phyloP scores from a whole-genome alignment of 352 stramenopile genomes.

The Phytophthora gonapodyides region DNA sequence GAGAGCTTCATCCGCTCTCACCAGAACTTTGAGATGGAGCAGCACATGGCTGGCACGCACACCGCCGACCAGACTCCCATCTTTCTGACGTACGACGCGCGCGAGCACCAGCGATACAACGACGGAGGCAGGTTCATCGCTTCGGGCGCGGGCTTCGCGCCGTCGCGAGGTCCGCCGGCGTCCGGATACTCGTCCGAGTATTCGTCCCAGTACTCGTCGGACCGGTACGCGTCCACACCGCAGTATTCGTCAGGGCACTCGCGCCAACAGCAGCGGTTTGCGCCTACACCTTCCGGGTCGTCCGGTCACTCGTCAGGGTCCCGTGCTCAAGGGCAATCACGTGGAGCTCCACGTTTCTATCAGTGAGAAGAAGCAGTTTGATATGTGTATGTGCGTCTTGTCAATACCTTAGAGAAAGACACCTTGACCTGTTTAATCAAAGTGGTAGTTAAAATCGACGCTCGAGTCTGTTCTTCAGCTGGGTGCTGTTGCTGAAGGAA shows the following conservation, averaged over 20 bases:
- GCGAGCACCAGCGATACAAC: slow-evolving; percentile 22
- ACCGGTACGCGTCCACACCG: slow-evolving; percentile 22
- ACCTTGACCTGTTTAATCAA: too few species aligned
- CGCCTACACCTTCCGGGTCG: slow-evolving; percentile 23
- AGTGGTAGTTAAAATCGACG: too few species aligned
- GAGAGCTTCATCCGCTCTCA: slow-evolving; percentile 35
- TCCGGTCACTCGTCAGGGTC: slow-evolving; percentile 25
- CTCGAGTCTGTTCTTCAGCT: too few species aligned
- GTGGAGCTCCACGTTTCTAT: slow-evolving; percentile 25
- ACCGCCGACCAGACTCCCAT: slow-evolving; percentile 19
- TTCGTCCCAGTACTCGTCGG: slow-evolving; percentile 21
- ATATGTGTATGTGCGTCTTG: slow-evolving; percentile 26
- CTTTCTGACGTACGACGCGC: slow-evolving; percentile 33
- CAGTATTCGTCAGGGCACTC: slow-evolving; percentile 18
- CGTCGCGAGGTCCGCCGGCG: slow-evolving; percentile 11
- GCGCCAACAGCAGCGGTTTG: slow-evolving; percentile 13
- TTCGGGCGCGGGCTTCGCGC: slow-evolving; percentile 24
- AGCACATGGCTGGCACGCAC: slow-evolving; percentile 15
- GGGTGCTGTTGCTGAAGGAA: too few species aligned
- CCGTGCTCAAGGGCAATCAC: slow-evolving; percentile 25
- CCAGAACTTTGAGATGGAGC: slow-evolving; percentile 26
- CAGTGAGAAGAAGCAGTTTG: slow-evolving; percentile 25
- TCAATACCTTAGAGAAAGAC: slow-evolving; percentile 28
- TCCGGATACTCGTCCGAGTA: slow-evolving; percentile 25
- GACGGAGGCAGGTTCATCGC: slow-evolving; percentile 33